Conservation (phyloP, 768 basidiomycete species). For the Fomitopsis pulvina region DNA sequence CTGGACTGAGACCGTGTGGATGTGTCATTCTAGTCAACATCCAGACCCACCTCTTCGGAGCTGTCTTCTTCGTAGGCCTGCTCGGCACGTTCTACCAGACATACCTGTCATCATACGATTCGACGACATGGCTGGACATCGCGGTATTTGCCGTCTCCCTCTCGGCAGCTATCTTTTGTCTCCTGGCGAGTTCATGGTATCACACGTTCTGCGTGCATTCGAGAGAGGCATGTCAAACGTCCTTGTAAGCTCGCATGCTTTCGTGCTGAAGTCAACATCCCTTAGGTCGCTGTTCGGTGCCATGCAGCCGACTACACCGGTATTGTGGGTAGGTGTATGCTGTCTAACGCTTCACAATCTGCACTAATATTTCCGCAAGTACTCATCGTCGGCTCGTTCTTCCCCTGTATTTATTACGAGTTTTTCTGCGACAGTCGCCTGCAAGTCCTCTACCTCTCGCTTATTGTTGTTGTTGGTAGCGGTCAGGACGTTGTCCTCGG, state of each 20-base stretch:
- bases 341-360: not conserved
- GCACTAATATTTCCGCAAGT: conserved; percentile 24
- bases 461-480: conserved; percentile 45
- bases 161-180: conserved; percentile 63
- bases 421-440: conserved; percentile 60
- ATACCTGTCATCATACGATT: conserved; percentile 44
- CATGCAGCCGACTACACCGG: conserved; percentile 74
- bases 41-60: conserved; percentile 73
- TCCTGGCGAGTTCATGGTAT: conserved; percentile 63
- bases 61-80: conserved; percentile 52
- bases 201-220: conserved; percentile 76
- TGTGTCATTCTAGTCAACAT: conserved; percentile 85
- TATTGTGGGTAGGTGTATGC: conserved; percentile 49
- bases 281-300: conserved; percentile 52
- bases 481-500: conserved; percentile 35
- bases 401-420: conserved; percentile 71
- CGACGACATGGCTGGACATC: conserved; percentile 55
- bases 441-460: conserved; percentile 48
- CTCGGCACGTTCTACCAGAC: conserved; percentile 45
- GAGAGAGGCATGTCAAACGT: conserved; percentile 38
- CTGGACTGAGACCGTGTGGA: too few species aligned
- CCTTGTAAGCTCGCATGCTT: not conserved
- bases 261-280: not conserved
- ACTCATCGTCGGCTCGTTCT: conserved; percentile 73
- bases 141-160: conserved; percentile 62